phyloP scores from a whole-genome alignment of 106 monocot genomes.

The Allium cepa region DNA sequence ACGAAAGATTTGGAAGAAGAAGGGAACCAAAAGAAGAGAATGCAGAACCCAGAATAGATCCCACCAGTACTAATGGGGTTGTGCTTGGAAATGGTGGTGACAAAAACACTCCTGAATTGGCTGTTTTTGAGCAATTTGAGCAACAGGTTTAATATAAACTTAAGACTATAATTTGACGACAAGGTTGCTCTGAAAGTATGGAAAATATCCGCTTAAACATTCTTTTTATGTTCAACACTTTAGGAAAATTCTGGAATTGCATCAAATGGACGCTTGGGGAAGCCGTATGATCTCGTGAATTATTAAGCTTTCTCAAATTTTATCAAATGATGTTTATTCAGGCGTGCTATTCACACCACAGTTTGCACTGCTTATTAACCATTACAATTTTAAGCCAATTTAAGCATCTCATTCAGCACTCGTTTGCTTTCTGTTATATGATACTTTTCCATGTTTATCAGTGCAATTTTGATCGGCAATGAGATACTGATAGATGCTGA shows the following conservation, averaged over 20 bases:
- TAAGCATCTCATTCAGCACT: too few species aligned
- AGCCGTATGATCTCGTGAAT: conserved; percentile 29
- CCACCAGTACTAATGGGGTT: conserved; percentile 11
- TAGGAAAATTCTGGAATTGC: conserved; percentile 15
- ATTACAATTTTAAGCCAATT: too few species aligned
- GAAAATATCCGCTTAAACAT: too few species aligned
- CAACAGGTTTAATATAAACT: conserved; percentile 30
- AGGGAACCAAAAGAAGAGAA: conserved; percentile 27
- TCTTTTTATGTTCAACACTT: neutral
- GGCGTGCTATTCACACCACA: too few species aligned
- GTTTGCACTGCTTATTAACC: too few species aligned
- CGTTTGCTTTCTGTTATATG: too few species aligned
- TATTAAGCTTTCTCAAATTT: neutral
- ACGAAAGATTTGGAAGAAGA: conserved; percentile 37
- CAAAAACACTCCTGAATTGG: conserved; percentile 27
- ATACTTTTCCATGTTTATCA: too few species aligned
- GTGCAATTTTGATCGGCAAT: too few species aligned
- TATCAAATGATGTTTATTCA: too few species aligned
- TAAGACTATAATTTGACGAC: neutral
- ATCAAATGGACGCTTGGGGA: conserved; percentile 14
- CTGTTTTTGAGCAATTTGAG: conserved; percentile 70
- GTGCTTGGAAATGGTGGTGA: conserved; percentile 12
- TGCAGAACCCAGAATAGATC: conserved; percentile 5
- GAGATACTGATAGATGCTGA: too few species aligned
- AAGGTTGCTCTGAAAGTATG: too few species aligned